phyloP scores from a whole-genome alignment of 352 stramenopile genomes.

The Halophytophthora batemanensis region DNA sequence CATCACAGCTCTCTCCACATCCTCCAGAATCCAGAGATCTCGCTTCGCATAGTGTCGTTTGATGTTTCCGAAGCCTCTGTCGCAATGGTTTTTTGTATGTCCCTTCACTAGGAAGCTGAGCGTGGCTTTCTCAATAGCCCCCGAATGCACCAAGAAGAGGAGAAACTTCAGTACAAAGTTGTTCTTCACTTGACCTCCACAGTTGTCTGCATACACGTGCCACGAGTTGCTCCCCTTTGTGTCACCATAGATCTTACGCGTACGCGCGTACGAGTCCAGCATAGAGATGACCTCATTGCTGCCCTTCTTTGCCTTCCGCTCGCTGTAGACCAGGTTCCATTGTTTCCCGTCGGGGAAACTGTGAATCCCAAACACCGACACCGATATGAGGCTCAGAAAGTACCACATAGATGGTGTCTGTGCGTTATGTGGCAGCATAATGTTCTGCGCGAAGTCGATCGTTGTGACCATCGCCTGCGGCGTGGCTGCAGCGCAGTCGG shows the following conservation, averaged over 20 bases:
- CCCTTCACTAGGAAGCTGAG: slow-evolving; percentile 8
- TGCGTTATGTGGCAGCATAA: slow-evolving; percentile 1
- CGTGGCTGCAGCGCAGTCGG: neutral
- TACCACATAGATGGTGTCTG: slow-evolving; percentile 13
- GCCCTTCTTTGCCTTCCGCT: slow-evolving; percentile 8
- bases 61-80: slow-evolving; percentile 6
- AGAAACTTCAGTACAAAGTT: slow-evolving; percentile 14
- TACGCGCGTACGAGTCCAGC: slow-evolving; percentile 5
- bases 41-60: slow-evolving; percentile 6
- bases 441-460: slow-evolving; percentile 16
- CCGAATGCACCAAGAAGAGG: slow-evolving; percentile 4
- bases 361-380: slow-evolving; percentile 15
- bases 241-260: slow-evolving; percentile 1
- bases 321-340: slow-evolving; percentile 10
- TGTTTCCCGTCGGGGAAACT: neutral
- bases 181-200: slow-evolving; percentile 14
- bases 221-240: neutral
- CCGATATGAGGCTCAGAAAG: slow-evolving; percentile 8
- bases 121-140: neutral
- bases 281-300: slow-evolving; percentile 18
- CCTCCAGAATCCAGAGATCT: too few species aligned
- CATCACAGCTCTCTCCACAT: neutral
- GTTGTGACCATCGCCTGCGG: slow-evolving; percentile 4
- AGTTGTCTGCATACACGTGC: slow-evolving; percentile 17
- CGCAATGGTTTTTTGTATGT: slow-evolving; percentile 12